Percentiles rank a stretch among this genome's conserved stretches.
Conservation (phyloP, 805 yeast species). For the Ogataea chonburiensis region DNA sequence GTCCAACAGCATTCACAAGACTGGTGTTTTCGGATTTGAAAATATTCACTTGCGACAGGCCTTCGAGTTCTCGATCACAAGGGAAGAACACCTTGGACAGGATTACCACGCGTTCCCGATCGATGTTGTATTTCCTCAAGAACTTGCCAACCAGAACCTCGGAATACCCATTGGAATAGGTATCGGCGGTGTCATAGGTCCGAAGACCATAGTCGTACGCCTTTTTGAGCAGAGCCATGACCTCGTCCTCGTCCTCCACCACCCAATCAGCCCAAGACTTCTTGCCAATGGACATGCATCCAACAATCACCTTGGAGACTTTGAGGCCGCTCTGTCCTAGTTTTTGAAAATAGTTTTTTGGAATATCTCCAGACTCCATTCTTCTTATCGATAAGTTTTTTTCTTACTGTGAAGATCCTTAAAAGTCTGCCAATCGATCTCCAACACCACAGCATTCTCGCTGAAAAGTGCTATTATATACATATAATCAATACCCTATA, state of each 20-base stretch:
- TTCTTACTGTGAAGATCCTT: no score
- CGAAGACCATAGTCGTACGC: slow-evolving; percentile 47
- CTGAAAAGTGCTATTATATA: no score
- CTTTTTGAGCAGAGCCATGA: slow-evolving; percentile 43
- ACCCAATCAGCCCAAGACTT: slow-evolving; percentile 46
- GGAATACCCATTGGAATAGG: slow-evolving; percentile 46
- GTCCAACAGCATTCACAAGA: slow-evolving; percentile 37
- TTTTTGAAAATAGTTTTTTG: slow-evolving; percentile 1
- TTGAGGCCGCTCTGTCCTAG: slow-evolving; percentile 39
- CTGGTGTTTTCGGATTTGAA: slow-evolving; percentile 24
- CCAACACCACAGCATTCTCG: no score
- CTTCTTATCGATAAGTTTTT: neutral
- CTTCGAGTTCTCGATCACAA: slow-evolving; percentile 27
- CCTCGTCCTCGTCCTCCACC: slow-evolving; percentile 45
- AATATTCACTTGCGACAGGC: slow-evolving; percentile 3
- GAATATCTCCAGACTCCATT: neutral
- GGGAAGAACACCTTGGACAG: slow-evolving; percentile 44
- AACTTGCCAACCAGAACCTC: slow-evolving; percentile 55
- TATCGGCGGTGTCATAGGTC: slow-evolving; percentile 52
- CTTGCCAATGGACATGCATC: slow-evolving; percentile 53
- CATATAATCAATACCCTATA: no score
- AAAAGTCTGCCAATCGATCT: no score
- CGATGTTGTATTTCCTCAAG: slow-evolving; percentile 48
- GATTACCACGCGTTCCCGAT: slow-evolving; percentile 55
- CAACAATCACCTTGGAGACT: slow-evolving; percentile 49